A percentile compares a stretch with the other conserved stretches of the same genome.
phyloP scores from a whole-genome alignment of 306 rosid genomes.

The Rubus parviflorus region DNA sequence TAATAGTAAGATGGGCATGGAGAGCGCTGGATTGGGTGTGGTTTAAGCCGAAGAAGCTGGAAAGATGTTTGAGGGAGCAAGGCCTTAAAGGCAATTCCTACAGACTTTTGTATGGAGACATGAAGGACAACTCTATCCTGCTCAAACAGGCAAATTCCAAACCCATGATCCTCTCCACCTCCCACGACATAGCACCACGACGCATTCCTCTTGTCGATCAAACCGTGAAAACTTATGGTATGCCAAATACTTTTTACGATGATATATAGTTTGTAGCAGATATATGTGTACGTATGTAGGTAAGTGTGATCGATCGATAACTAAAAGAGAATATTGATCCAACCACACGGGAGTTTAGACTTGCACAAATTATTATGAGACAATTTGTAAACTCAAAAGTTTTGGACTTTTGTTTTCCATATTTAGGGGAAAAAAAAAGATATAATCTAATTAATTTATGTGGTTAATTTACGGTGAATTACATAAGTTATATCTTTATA shows the following conservation, averaged over 20 bases:
- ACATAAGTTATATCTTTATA: neutral
- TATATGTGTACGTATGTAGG: no score
- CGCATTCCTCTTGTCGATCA: slow-evolving; percentile 30
- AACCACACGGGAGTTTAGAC: no score
- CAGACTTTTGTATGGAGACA: slow-evolving; percentile 35
- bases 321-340: no score
- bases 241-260: neutral
- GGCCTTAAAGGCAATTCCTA: slow-evolving; percentile 50
- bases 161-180: slow-evolving; percentile 32
- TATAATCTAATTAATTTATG: no score
- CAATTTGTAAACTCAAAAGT: no score
- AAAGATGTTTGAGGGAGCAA: slow-evolving; percentile 42
- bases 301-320: no score
- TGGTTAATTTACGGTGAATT: no score
- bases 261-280: neutral
- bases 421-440: no score
- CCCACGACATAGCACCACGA: slow-evolving; percentile 39
- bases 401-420: no score
- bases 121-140: slow-evolving; percentile 24
- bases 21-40: slow-evolving; percentile 46
- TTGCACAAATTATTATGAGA: no score
- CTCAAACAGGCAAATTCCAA: slow-evolving; percentile 32
- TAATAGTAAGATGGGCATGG: slow-evolving; percentile 33
- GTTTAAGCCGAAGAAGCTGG: slow-evolving; percentile 56
- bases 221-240: slow-evolving; percentile 40